phyloP scores from a whole-genome alignment of 495 filamentous ascomycete genomes.

The Cetradonia linearis region DNA sequence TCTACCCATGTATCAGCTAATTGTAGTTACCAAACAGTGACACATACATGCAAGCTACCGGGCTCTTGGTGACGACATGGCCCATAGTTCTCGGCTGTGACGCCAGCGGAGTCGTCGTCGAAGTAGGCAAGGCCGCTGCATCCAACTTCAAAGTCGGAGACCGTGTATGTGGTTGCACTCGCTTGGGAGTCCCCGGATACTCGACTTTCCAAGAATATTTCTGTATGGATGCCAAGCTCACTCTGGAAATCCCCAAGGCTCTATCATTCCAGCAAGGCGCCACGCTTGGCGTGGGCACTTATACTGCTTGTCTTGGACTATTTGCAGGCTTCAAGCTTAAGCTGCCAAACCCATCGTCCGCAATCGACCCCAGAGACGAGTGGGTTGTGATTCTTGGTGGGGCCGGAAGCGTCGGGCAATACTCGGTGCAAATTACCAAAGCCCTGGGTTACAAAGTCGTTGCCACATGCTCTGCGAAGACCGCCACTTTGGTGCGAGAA shows the following conservation, averaged over 20 bases:
- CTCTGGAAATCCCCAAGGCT: constrained; percentile 28
- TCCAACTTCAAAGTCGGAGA: constrained; percentile 31
- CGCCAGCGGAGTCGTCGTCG: constrained; percentile 26
- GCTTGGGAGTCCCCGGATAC: constrained; percentile 31
- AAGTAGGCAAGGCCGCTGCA: constrained; percentile 23
- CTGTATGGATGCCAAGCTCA: constrained; percentile 34
- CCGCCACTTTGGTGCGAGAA: constrained; percentile 28
- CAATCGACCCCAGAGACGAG: constrained; percentile 26
- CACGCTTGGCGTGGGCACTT: constrained; percentile 34
- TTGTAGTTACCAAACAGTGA: constrained; percentile 16
- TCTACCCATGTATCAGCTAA: not conserved
- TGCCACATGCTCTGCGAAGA: constrained; percentile 29
- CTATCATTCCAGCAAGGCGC: constrained; percentile 30
- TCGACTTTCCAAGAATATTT: constrained; percentile 40
- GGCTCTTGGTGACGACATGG: constrained; percentile 22
- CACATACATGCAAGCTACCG: constrained; percentile 22
- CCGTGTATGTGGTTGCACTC: constrained; percentile 34
- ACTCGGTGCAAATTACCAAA: constrained; percentile 31
- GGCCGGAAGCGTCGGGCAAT: constrained; percentile 36
- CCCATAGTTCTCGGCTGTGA: constrained; percentile 30
- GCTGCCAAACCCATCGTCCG: constrained; percentile 20
- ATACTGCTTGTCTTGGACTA: constrained; percentile 28
- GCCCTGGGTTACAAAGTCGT: constrained; percentile 27
- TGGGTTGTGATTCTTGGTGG: constrained; percentile 39
- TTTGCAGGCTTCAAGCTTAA: constrained; percentile 26